Percentiles rank a stretch among this genome's conserved stretches.
Evolutionary conservation across 2,329 filamentous ascomycete genomes (phyloP).

Genomic region (Erysiphe neolycopersici): DNA sequence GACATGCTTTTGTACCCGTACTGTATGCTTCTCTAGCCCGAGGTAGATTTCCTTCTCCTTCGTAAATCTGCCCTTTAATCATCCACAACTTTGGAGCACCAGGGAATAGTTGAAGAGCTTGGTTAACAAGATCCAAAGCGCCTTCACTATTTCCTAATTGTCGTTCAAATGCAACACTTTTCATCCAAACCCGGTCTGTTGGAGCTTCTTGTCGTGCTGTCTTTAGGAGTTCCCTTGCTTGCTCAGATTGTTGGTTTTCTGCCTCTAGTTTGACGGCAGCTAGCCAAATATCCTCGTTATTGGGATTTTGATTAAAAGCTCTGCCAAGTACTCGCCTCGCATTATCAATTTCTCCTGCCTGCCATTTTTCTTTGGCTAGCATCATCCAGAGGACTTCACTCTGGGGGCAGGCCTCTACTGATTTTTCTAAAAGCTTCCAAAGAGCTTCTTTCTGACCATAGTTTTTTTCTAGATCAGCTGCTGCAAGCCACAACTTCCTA

Average conservation of each 20-base stretch:
- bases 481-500: slow-evolving; percentile 69
- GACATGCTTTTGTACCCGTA: slow-evolving; percentile 65
- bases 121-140: slow-evolving; percentile 65
- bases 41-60: slow-evolving; percentile 48
- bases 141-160: slow-evolving; percentile 54
- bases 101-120: slow-evolving; percentile 69
- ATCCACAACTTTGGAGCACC: slow-evolving; percentile 79
- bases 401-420: slow-evolving; percentile 76
- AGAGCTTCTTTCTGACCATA: slow-evolving; percentile 65
- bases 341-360: slow-evolving; percentile 64
- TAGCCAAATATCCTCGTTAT: slow-evolving; percentile 95
- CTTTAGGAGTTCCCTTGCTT: slow-evolving; percentile 56
- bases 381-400: slow-evolving; percentile 89
- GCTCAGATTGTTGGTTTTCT: slow-evolving; percentile 56
- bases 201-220: slow-evolving; percentile 70
- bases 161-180: slow-evolving; percentile 79
- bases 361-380: slow-evolving; percentile 84
- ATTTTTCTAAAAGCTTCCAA: slow-evolving; percentile 69
- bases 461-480: slow-evolving; percentile 71
- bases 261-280: slow-evolving; percentile 90
- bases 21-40: slow-evolving; percentile 78
- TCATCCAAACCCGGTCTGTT: slow-evolving; percentile 93
- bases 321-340: slow-evolving; percentile 63
- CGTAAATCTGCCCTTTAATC: slow-evolving; percentile 97
- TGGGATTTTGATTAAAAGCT: slow-evolving; percentile 84